Base-by-base conservation (phyloP, 2,329 filamentous ascomycete genomes). In the Penicillium sp. region DNA sequence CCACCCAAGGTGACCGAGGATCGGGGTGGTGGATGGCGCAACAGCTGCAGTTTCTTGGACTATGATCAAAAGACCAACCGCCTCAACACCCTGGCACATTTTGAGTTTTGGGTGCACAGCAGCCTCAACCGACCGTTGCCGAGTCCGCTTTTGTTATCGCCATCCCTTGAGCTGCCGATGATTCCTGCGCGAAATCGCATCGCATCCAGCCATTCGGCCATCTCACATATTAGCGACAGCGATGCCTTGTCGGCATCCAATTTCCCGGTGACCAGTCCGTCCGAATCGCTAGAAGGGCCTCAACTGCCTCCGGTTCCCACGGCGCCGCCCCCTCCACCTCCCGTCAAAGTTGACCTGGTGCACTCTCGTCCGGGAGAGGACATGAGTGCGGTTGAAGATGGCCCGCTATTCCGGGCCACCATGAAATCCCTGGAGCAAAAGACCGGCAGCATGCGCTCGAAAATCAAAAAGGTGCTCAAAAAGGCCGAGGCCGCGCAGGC, bases 351-450 rank as follows among this genome's bases (percentile, higher is more conserved):
- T 11, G 93, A 97, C 63, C 80, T 96, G n/a, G 80, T 84, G 36
- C 90, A 88, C 60, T 87, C 88, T 48, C 84, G 89, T 42, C 90
- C 90, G 3, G 85, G 83, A 32, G 90, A 95, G 52, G 91, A 95
- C 70, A 83, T 89, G 69, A 83, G 85, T 51, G 81, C 86, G 24
- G 84, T 86, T 24, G 93, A 97, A 58, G 93, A 98, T 70, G 93
- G 93, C 0, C 93, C 94, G 0, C 77, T 98, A 1, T 98, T 98
- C 72, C 83, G 94, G 53, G 94, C 93, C 13, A 97, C 93, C 0
- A 94, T 98, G 78, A 96, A 96, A 67, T 86, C 90, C 0, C 73
- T 97, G 27, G 93, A 98, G 68, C 90, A 95, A 64, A 97, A 95
- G 74, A 98, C 91, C 0, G 88, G 90, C 38, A 94, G 87, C 59